phyloP scores from a whole-genome alignment of 192 early-diverging fungal genomes.

The Entomortierella beljakovae region DNA sequence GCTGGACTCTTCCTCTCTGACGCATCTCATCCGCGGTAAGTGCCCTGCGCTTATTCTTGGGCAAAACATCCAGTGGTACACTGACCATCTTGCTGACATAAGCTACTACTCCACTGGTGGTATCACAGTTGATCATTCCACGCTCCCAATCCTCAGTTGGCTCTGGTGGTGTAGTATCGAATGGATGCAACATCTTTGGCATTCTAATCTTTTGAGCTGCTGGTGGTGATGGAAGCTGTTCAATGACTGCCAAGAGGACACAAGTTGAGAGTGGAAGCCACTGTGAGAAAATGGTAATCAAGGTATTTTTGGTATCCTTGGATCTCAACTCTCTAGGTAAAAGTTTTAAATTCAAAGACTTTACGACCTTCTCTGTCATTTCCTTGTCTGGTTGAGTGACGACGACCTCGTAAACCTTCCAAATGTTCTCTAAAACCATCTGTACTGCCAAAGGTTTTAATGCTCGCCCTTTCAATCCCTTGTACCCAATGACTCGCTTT shows the following conservation, averaged over 20 bases:
- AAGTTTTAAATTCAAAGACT: conserved; percentile 88
- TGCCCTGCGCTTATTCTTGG: conserved; percentile 75
- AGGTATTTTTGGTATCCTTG: conserved; percentile 80
- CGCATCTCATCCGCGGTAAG: conserved; percentile 92
- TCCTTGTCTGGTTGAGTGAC: conserved; percentile 78
- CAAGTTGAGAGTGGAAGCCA: conserved; percentile 96
- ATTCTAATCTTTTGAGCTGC: conserved; percentile 85
- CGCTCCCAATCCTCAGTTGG: conserved; percentile 71
- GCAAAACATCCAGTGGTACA: conserved; percentile 79
- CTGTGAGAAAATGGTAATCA: conserved; percentile 89
- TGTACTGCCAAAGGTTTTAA: conserved; percentile 98
- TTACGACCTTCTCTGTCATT: conserved; percentile 93
- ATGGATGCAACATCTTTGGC: conserved; percentile 79
- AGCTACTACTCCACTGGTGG: conserved; percentile 77
- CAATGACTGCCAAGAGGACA: conserved; percentile 87
- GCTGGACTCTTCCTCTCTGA: conserved; percentile 70
- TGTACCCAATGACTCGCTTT: conserved; percentile 88
- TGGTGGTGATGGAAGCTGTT: conserved; percentile 88
- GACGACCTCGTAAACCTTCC: conserved; percentile 92
- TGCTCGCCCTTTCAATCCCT: conserved; percentile 82
- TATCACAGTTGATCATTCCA: conserved; percentile 82
- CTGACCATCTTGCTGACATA: conserved; percentile 97
- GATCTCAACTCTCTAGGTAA: conserved; percentile 89
- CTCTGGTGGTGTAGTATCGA: conserved; percentile 57
- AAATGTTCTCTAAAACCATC: conserved; percentile 93